Conservation (phyloP, 179 eudicot genomes). For the Gypsophila paniculata region DNA sequence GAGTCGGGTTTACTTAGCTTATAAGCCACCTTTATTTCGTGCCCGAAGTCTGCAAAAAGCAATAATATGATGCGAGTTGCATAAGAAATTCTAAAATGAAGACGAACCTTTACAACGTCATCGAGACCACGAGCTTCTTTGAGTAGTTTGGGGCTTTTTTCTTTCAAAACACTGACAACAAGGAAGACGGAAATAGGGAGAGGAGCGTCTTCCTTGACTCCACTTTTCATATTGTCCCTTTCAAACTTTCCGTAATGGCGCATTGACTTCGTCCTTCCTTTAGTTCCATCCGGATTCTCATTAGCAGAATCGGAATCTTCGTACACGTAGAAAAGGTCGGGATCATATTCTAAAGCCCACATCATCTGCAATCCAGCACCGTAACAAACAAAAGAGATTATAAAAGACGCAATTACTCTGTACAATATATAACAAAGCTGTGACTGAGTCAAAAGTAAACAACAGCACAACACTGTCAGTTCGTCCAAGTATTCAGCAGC, state of each 20-base stretch:
- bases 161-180: conserved; percentile 91
- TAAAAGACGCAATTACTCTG: no score
- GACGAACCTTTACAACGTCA: conserved; percentile 90
- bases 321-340: conserved; percentile 61
- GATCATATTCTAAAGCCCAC: conserved; percentile 96
- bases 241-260: conserved; percentile 83
- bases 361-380: conserved; percentile 57
- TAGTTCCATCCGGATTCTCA: conserved; percentile 52
- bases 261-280: conserved; percentile 61
- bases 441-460: no score
- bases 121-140: conserved; percentile 94
- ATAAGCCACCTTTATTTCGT: no score
- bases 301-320: conserved; percentile 50
- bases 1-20: no score
- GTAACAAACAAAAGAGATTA: no score
- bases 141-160: conserved; percentile 65
- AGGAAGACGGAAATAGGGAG: conserved; percentile 90
- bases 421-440: no score
- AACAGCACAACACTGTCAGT: no score
- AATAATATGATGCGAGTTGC: neutral
- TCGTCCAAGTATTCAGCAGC: no score
- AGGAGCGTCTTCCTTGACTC: conserved; percentile 47
- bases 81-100: neutral
- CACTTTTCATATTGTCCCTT: conserved; percentile 64
- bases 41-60: no score